Conservation (phyloP, 345 rosid species). For the Bruguiera parviflora region DNA sequence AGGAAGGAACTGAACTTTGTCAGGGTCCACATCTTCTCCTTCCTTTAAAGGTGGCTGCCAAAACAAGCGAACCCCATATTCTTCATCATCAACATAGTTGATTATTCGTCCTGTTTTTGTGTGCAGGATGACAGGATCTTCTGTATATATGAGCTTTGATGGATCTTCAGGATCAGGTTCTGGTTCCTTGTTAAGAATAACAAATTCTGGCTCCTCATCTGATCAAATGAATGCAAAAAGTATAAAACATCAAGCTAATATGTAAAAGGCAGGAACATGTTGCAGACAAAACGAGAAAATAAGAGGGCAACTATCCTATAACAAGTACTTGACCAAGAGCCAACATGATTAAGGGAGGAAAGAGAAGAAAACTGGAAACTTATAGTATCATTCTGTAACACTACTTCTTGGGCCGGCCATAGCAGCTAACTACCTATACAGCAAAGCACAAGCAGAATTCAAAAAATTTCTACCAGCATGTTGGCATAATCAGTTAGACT, state of each 20-base stretch:
- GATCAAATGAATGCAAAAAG: constrained; percentile 28
- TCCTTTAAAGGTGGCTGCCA: constrained; percentile 82
- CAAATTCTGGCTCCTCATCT: constrained; percentile 79
- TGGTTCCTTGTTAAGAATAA: constrained; percentile 73
- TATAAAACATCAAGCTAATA: neutral
- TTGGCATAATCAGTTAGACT: neutral
- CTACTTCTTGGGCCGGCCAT: neutral
- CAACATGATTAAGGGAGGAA: neutral
- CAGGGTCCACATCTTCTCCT: constrained; percentile 66
- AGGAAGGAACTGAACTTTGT: constrained; percentile 68
- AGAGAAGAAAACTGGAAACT: neutral
- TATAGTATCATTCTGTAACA: neutral
- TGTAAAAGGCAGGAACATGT: constrained; percentile 1
- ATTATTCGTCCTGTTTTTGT: constrained; percentile 76
- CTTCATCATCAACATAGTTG: constrained; percentile 78
- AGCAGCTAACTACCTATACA: too few relatives aligned
- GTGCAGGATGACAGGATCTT: constrained; percentile 81
- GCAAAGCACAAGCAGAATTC: too few relatives aligned
- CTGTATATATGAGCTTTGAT: constrained; percentile 56
- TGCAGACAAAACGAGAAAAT: neutral
- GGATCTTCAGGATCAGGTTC: constrained; percentile 90
- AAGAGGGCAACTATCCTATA: neutral
- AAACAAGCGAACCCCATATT: constrained; percentile 74
- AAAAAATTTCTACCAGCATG: too few relatives aligned
- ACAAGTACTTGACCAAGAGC: neutral